Base-by-base conservation (phyloP, 108 stramenopile genomes). In the Cyclotella baltica region DNA sequence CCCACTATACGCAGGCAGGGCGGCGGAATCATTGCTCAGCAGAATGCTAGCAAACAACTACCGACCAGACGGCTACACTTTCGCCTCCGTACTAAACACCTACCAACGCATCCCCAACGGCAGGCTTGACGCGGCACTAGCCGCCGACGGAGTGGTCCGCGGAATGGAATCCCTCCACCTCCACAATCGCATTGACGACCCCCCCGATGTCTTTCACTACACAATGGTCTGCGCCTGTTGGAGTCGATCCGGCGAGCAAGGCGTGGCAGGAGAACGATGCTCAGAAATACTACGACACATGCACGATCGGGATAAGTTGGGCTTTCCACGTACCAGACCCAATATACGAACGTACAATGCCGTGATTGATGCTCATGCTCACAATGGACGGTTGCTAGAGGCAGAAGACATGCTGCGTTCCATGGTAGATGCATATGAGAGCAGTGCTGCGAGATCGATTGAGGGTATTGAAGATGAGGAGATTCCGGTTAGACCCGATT, bases 331-430 rank as follows among this genome's bases (percentile, higher is more conserved):
- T 3, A 78, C 81, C 22, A 80, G 75, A 50, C 90, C 90, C 9
- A 92, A 88, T 58, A 84, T 86, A 36, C 61, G 88, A 20, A 89
- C 87, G 8, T 90, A 85, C 76, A 89, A 90, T 85, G 86, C 89
- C 27, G 75, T 89, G 28, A 81, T 92, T 15, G 88, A 92, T 61
- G 76, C 78, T 36, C 70, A 86, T 53, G 83, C 88, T 9, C 70
- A 84, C 65, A 83, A 83, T 29, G 70, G 71, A 3, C 55, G 86
- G 43, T 75, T 82, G n/a, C 80, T 70, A 19, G 81, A 80, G 69
- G 89, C 88, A 3, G 87, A 89, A 63, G 76, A 89, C 20, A 72
- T 88, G 72, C 71, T 92, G 52, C 65, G 81, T 66, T 83, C 87
- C 18, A 89, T 88, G 88, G 72, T 92, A 13, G 84, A 88, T 59